Conservation (phyloP, 108 stramenopile species). For the Nitzschia putrida region DNA sequence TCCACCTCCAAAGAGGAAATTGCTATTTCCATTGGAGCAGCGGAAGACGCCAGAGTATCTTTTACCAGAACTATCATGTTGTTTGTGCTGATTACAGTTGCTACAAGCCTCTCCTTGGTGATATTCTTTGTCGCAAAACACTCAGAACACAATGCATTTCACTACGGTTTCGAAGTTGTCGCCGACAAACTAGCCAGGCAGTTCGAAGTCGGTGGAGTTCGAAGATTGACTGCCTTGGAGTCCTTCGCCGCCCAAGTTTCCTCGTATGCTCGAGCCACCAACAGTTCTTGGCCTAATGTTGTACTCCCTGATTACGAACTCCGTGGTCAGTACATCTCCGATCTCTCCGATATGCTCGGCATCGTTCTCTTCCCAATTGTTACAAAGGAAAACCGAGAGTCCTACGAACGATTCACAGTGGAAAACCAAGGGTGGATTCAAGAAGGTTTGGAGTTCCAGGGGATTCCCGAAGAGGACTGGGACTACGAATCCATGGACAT, state of each 20-base stretch:
- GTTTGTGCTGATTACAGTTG: not conserved
- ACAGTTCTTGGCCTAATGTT: constrained; percentile 13
- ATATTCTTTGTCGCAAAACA: not conserved
- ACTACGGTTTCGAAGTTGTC: not conserved
- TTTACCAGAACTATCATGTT: not conserved
- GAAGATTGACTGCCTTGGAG: not conserved
- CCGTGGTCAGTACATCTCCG: not conserved
- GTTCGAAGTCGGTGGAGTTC: not conserved
- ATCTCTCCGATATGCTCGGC: not conserved
- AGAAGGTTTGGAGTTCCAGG: not conserved
- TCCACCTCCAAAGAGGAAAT: too few species aligned
- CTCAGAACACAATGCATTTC: not conserved
- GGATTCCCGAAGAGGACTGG: not conserved
- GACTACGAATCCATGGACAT: not conserved
- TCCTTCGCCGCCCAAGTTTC: not conserved
- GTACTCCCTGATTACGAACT: constrained; percentile 7
- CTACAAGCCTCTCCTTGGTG: not conserved
- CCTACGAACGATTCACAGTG: constrained; percentile 4
- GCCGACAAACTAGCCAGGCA: not conserved
- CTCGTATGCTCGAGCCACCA: not conserved
- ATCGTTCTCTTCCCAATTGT: constrained; percentile 8
- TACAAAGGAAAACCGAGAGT: not conserved
- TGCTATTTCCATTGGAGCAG: too few species aligned
- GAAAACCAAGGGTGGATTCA: constrained; percentile 15
- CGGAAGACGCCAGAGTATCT: too few species aligned